Evolutionary conservation across 257 asterid genomes (phyloP).

Genomic region (Lithospermum erythrorhizon): DNA sequence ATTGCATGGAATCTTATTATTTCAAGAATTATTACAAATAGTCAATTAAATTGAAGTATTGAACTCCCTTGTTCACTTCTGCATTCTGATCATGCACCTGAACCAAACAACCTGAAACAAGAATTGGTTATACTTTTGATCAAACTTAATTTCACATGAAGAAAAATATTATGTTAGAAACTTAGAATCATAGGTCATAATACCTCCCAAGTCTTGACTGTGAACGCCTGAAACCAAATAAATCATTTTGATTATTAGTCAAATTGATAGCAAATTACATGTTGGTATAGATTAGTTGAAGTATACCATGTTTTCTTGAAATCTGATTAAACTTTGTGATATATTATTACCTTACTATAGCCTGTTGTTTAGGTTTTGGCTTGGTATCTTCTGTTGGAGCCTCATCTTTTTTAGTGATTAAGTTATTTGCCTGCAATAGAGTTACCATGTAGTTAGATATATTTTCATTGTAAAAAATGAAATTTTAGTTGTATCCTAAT

Average conservation of each 20-base stretch:
- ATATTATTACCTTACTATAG: conserved; percentile 33
- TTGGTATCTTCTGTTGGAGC: conserved; percentile 33
- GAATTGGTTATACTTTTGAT: conserved; percentile 2
- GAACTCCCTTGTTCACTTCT: background rate
- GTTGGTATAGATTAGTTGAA: too few relatives aligned
- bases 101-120: conserved; percentile 49
- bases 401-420: conserved; percentile 37
- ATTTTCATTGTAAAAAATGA: too few relatives aligned
- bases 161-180: background rate
- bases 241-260: conserved; percentile 14
- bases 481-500: too few relatives aligned
- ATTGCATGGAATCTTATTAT: too few relatives aligned
- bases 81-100: conserved; percentile 21
- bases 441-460: background rate
- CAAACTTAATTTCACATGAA: background rate
- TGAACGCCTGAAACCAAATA: conserved; percentile 42
- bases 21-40: background rate
- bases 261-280: background rate
- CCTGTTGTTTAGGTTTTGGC: conserved; percentile 40
- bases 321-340: background rate
- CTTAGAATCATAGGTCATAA: conserved; percentile 1
- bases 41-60: background rate
- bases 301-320: background rate
- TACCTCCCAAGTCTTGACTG: conserved; percentile 47
- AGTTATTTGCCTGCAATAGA: conserved; percentile 44